Conservation (phyloP, 2,329 filamentous ascomycete genomes). For the Cercospora sesami region DNA sequence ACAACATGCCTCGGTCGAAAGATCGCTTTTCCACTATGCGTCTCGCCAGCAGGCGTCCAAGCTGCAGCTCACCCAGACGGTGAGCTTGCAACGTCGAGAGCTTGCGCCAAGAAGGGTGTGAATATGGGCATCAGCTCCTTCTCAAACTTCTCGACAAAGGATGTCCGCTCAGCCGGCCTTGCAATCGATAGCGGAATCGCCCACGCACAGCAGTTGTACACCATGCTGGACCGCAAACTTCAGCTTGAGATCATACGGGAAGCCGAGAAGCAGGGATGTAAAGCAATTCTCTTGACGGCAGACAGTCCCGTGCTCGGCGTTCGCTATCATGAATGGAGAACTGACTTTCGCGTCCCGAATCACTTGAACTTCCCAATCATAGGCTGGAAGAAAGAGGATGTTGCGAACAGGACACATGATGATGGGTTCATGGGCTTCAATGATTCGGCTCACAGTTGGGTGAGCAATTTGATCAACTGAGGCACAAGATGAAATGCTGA, state of each 20-base stretch:
- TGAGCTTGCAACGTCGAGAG: slow-evolving; percentile 51
- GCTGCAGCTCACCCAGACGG: slow-evolving; percentile 54
- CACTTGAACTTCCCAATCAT: slow-evolving; percentile 30
- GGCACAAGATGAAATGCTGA: background rate
- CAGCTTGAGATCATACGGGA: slow-evolving; percentile 43
- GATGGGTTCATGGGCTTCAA: slow-evolving; percentile 34
- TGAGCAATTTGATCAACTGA: background rate
- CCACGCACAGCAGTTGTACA: slow-evolving; percentile 57
- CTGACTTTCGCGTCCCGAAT: slow-evolving; percentile 47
- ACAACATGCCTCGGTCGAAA: slow-evolving; percentile 48
- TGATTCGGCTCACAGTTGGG: slow-evolving; percentile 35
- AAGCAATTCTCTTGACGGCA: slow-evolving; percentile 57
- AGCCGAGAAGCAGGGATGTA: slow-evolving; percentile 47
- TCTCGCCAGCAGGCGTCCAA: slow-evolving; percentile 55
- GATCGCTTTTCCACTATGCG: slow-evolving; percentile 52
- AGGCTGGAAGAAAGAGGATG: slow-evolving; percentile 29
- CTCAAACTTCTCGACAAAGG: slow-evolving; percentile 49
- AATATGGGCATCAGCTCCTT: slow-evolving; percentile 53
- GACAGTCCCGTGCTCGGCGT: slow-evolving; percentile 57
- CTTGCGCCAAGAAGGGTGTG: slow-evolving; percentile 47
- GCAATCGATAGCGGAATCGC: slow-evolving; percentile 41
- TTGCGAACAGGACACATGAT: slow-evolving; percentile 35
- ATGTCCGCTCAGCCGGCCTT: slow-evolving; percentile 45
- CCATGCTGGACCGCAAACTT: slow-evolving; percentile 53
- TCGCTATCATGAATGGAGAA: slow-evolving; percentile 56